A percentile compares a stretch with the other conserved stretches of the same genome.
phyloP scores from a whole-genome alignment of 192 early-diverging fungal genomes.

The Haplosporangium gracile region DNA sequence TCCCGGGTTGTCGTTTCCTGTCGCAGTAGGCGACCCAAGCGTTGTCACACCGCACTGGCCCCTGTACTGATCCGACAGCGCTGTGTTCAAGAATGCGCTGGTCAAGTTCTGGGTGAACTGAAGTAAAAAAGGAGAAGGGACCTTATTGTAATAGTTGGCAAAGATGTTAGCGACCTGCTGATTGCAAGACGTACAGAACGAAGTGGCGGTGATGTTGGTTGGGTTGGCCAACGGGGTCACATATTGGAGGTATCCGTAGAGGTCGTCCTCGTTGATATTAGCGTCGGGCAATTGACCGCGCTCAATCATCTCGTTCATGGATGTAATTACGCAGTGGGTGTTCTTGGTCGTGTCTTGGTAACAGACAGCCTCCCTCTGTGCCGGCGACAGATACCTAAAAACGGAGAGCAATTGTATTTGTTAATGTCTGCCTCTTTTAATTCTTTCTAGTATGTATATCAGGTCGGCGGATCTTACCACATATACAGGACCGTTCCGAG shows the following conservation, averaged over 20 bases:
- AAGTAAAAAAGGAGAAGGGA: slow-evolving; percentile 5
- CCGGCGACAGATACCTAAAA: slow-evolving; percentile 25
- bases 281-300: slow-evolving; percentile 22
- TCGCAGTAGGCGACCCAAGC: slow-evolving; percentile 10
- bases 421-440: neutral
- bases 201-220: neutral
- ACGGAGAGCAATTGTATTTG: neutral
- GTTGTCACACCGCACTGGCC: slow-evolving; percentile 18
- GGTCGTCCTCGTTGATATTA: slow-evolving; percentile 32
- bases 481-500: slow-evolving; percentile 41
- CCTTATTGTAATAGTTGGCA: slow-evolving; percentile 26
- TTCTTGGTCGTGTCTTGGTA: slow-evolving; percentile 18
- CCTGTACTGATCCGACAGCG: slow-evolving; percentile 18
- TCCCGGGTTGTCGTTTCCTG: slow-evolving; percentile 6
- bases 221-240: slow-evolving; percentile 20
- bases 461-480: slow-evolving; percentile 20
- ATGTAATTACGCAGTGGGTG: slow-evolving; percentile 18
- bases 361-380: slow-evolving; percentile 28
- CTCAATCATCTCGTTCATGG: slow-evolving; percentile 27
- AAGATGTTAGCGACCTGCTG: slow-evolving; percentile 40
- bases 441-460: neutral
- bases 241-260: slow-evolving; percentile 40
- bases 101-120: slow-evolving; percentile 21
- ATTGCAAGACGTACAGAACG: slow-evolving; percentile 26
- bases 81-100: neutral